A percentile compares a stretch with the other conserved stretches of the same genome.
These are phyloP conservation scores for Zoysia japonica DNA, from an alignment of 176 grass and related monocot genomes.

Conservation along the genomic window DNA sequence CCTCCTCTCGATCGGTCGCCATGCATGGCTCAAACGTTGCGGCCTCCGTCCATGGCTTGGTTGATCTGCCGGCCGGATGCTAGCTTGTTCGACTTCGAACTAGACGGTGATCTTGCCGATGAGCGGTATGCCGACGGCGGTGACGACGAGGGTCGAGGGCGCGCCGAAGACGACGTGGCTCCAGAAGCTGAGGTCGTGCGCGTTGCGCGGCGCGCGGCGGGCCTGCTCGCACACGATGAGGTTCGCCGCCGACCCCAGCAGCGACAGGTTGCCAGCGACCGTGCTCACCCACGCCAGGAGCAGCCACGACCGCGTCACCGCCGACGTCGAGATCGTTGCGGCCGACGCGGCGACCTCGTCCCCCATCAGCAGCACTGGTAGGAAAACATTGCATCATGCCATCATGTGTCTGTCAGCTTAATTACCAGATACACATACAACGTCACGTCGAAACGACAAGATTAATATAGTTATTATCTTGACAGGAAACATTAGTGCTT, in stretches of 20 bases:
- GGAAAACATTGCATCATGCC: background rate
- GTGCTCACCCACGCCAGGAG: slow-evolving; percentile 77
- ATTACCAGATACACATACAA: background rate
- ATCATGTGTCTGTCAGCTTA: background rate
- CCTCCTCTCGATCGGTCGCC: background rate
- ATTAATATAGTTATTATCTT: background rate
- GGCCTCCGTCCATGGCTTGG: background rate
- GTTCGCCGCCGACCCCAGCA: slow-evolving; percentile 96
- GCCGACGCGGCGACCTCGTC: slow-evolving; percentile 72
- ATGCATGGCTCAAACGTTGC: background rate
- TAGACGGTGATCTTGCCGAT: slow-evolving; percentile 52
- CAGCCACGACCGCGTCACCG: slow-evolving; percentile 44
- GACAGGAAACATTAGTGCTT: slow-evolving; percentile 13
- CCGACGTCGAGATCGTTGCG: slow-evolving; percentile 54
- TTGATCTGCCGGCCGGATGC: no score
- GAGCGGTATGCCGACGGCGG: slow-evolving; percentile 74
- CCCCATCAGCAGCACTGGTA: slow-evolving; percentile 74
- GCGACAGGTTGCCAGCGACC: slow-evolving; percentile 87
- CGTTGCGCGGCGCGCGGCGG: slow-evolving; percentile 53
- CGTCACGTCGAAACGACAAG: background rate
- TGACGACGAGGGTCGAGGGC: slow-evolving; percentile 79
- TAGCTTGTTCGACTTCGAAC: background rate
- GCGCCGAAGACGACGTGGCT: slow-evolving; percentile 68
- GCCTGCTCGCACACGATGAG: slow-evolving; percentile 98
- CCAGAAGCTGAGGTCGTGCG: slow-evolving; percentile 78